A percentile compares a stretch with the other conserved stretches of the same genome.
phyloP scores from a whole-genome alignment of 495 filamentous ascomycete species.

The Penicillium flavigenum region DNA sequence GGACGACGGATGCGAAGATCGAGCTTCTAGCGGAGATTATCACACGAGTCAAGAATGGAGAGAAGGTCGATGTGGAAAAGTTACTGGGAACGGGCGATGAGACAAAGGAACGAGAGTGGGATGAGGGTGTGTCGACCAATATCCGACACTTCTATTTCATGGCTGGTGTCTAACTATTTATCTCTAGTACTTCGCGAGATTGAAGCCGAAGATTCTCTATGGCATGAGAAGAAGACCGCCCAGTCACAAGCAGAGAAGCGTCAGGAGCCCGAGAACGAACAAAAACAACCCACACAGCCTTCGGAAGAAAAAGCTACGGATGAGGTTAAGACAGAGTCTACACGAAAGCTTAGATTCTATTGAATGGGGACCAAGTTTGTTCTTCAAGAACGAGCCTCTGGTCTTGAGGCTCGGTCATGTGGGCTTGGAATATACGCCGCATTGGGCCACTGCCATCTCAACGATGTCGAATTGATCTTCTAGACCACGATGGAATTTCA shows the following conservation, averaged over 20 bases:
- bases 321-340: constrained; percentile 20
- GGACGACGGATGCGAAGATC: constrained; percentile 77
- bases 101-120: constrained; percentile 80
- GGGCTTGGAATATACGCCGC: neutral
- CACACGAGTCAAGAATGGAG: constrained; percentile 75
- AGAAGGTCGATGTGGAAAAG: constrained; percentile 87
- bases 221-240: constrained; percentile 43
- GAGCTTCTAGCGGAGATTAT: constrained; percentile 77
- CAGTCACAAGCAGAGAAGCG: constrained; percentile 6
- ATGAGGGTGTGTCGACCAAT: constrained; percentile 61
- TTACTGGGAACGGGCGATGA: constrained; percentile 77
- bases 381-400: neutral
- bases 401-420: neutral
- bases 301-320: constrained; percentile 20
- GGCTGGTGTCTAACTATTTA: constrained; percentile 18
- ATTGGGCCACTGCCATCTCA: neutral
- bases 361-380: constrained; percentile 12
- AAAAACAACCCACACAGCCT: constrained; percentile 14
- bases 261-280: constrained; percentile 8
- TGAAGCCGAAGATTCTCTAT: constrained; percentile 69
- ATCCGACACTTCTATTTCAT: neutral
- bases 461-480: neutral
- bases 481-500: neutral
- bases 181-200: constrained; percentile 72
- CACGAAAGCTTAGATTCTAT: constrained; percentile 39